A percentile compares a stretch with the other conserved stretches of the same genome.
Conservation (phyloP, 495 filamentous ascomycete genomes). For the Lophium mytilinum region DNA sequence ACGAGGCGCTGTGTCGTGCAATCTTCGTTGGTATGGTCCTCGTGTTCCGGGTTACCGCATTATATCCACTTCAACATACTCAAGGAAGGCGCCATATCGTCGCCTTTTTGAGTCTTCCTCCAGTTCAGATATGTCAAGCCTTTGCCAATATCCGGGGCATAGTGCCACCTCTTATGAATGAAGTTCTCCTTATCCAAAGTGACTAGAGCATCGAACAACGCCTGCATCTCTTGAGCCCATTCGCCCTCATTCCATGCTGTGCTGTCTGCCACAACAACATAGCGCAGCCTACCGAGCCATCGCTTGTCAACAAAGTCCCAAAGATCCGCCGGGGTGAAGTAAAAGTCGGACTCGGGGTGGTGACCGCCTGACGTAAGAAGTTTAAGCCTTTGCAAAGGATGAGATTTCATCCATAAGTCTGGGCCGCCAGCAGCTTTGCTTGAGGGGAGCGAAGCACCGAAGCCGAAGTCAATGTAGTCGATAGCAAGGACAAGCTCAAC, state of each 20-base stretch:
- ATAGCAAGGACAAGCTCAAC: constrained; percentile 23
- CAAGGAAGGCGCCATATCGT: background rate
- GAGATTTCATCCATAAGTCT: background rate
- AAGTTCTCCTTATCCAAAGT: constrained; percentile 24
- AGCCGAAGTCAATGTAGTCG: constrained; percentile 26
- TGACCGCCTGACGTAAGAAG: constrained; percentile 3
- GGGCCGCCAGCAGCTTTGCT: background rate
- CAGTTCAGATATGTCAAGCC: background rate
- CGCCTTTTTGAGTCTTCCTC: background rate
- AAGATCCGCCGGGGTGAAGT: constrained; percentile 15
- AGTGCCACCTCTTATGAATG: constrained; percentile 22
- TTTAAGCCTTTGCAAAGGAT: constrained; percentile 13
- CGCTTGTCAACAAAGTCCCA: constrained; percentile 13
- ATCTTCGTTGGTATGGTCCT: too few relatives aligned
- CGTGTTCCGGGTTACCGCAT: too few relatives aligned
- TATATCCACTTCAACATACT: background rate
- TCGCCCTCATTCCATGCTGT: constrained; percentile 21
- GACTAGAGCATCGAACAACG: constrained; percentile 13
- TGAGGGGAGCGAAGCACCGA: constrained; percentile 2
- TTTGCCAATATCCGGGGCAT: background rate
- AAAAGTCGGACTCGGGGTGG: background rate
- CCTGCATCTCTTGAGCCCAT: constrained; percentile 11
- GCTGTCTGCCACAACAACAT: constrained; percentile 15
- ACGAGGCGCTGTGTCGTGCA: too few relatives aligned
- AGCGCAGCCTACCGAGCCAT: constrained; percentile 22